A percentile compares a stretch with the other conserved stretches of the same genome.
These are phyloP conservation scores for Calonectria honghensis DNA, from an alignment of 2,329 filamentous ascomycete genomes.

Conservation along the genomic window DNA sequence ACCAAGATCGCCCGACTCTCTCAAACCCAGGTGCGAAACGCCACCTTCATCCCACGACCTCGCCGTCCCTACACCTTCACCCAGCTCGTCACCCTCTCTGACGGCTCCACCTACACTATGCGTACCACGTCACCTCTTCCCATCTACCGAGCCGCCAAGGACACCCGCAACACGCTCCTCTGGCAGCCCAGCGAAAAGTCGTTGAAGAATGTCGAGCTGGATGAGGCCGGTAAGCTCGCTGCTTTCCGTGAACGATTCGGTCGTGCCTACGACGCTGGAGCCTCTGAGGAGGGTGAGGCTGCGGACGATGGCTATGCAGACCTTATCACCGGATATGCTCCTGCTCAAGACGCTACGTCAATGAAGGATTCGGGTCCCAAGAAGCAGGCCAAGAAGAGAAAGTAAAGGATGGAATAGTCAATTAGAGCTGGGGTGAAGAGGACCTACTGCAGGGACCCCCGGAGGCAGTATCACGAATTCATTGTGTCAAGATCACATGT, in stretches of 20 bases:
- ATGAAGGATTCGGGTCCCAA: conserved; percentile 62
- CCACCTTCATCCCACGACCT: conserved; percentile 90
- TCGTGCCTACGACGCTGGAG: conserved; percentile 82
- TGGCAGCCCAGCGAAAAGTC: conserved; percentile 93
- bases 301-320: conserved; percentile 61
- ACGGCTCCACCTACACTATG: conserved; percentile 89
- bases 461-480: conserved; percentile 16
- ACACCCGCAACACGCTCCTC: conserved; percentile 90
- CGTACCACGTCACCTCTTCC: conserved; percentile 84
- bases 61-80: conserved; percentile 97
- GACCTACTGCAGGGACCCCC: background rate
- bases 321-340: conserved; percentile 70
- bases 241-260: conserved; percentile 92
- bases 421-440: background rate
- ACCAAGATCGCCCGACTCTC: conserved; percentile 53
- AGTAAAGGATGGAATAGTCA: conserved; percentile 56
- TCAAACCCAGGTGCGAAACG: conserved; percentile 81
- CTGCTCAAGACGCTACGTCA: conserved; percentile 58
- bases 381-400: conserved; percentile 69
- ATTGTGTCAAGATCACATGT: conserved; percentile 26
- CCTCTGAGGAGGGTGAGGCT: conserved; percentile 54
- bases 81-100: conserved; percentile 94
- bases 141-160: conserved; percentile 80
- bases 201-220: conserved; percentile 91
- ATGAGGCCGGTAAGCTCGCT: conserved; percentile 92